Evolutionary conservation across 208 protist genomes (phyloP), one percentile per base, ranked within the genome.

Genomic region (Leptomonas seymouri): DNA sequence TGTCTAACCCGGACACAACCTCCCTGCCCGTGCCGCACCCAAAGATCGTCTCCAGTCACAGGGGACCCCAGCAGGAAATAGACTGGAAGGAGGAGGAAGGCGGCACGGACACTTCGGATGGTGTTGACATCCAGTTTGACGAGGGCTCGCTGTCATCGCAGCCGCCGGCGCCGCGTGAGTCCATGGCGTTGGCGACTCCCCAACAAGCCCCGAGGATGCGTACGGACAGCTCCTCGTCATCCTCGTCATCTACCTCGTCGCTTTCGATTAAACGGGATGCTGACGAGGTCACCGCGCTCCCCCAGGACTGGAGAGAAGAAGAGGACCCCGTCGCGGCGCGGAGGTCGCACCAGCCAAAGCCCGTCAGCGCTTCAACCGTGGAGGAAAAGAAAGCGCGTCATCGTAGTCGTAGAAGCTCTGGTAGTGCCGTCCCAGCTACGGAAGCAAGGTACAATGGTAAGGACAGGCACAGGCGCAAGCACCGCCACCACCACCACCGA

Each of bases 231-330:
- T 72, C 56, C 28, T 39, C 34, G 1, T 36, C 63, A 45, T 60
- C 69, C 0, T 55, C 69, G 16, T 61, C 70, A 8, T 71, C 66
- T 0, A 21, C 61, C 30, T 62, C 56, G 5, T 78, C 67, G 20
- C 54, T 71, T 34, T 71, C 75, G 15, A 67, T 81, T 44, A 65
- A 67, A 18, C 67, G 69, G 30, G 80, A 85, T 16, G n/a, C 75
- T 1, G 80, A 85, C 49, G 55, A 68, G 20, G 67, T 53, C 1
- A 85, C 80, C 12, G 63, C 67, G 2, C 71, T 76, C 0, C 71
- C 71, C 12, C 51, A 65, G 2, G 48, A 28, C 2, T n/a, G 18
- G 6, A 64, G 28, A 44, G 57, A 34, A 2, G 53, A 49, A 28
- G 51, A 67, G 28, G 54, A 23, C 6, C 28, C 65, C 21, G 53